Evolutionary conservation across 805 yeast genomes (phyloP), one percentile per base, ranked within the genome.

Genomic region (Candida fluviatilis): DNA sequence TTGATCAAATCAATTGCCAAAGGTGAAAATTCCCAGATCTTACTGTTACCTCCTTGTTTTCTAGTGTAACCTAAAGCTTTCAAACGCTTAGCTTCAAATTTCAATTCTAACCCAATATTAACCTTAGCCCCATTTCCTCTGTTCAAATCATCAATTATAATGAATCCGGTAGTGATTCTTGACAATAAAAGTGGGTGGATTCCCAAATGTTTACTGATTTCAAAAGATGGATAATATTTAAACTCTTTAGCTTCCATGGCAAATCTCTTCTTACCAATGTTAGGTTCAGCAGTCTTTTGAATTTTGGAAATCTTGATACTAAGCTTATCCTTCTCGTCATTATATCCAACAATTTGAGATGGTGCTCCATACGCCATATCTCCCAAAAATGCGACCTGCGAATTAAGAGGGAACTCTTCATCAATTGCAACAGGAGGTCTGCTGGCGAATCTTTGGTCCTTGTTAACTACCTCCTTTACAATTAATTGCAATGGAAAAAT

Each of bases 61-160:
- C 80, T 75, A 1, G 96, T 80, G 64, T 80, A 91, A 4, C 98
- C 99, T 45, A 90, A 70, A 3, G 87, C 98, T 60, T 91, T 91
- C 51, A 77, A 75, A 49, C 88, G 78, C 42, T 78, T 76, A 16
- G 77, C 76, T 47, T 90, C 96, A 60, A 82, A 84, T 62, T 90
- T 90, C 58, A 93, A 69, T 40, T 83, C 85, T 46, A 93, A 67
- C 15, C 98, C 98, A 51, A 93, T 68, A 54, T 90, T 84, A 7
- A 71, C 52, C 46, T 74, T 73, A 46, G 66, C 75, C 5, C 51
- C 46, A 15, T 73, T 71, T 24, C 41, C 43, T 27, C 41, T 45
- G 16, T 74, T 74, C 24, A 66, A 64, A 15, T 71, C 70, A 42
- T 75, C 78, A 21, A 69, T 73, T 42, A 90, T 69, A 66, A 82